These are phyloP conservation scores for Stemphylium beticola DNA, from an alignment of 2,329 filamentous ascomycete species.

Conservation along the genomic window DNA sequence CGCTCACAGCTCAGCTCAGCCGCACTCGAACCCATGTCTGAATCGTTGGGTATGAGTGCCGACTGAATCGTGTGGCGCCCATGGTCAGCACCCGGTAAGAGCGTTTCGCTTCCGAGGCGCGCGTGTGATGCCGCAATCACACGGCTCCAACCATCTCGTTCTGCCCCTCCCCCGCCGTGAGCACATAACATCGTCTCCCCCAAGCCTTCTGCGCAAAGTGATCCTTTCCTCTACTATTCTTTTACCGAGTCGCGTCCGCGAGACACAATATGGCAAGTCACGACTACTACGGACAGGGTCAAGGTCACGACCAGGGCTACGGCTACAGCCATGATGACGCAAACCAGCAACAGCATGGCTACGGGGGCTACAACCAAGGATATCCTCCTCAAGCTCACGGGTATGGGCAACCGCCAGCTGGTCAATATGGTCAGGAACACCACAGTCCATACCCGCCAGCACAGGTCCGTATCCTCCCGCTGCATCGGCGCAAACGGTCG, in stretches of 20 bases:
- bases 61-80: constrained; percentile 19
- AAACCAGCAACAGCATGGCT: constrained; percentile 33
- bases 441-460: constrained; percentile 21
- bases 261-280: constrained; percentile 30
- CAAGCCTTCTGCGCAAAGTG: constrained; percentile 8
- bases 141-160: constrained; percentile 19
- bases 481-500: constrained; percentile 15
- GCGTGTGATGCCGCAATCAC: constrained; percentile 31
- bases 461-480: constrained; percentile 24
- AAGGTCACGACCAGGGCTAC: constrained; percentile 24
- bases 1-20: constrained; percentile 29
- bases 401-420: constrained; percentile 36
- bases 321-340: constrained; percentile 34
- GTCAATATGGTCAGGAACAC: constrained; percentile 35
- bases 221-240: background rate
- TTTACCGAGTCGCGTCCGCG: background rate
- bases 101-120: constrained; percentile 25
- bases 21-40: constrained; percentile 20
- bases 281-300: constrained; percentile 45
- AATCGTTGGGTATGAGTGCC: constrained; percentile 16
- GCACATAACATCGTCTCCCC: constrained; percentile 18
- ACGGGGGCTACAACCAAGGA: constrained; percentile 31
- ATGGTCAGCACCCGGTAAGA: constrained; percentile 21
- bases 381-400: constrained; percentile 29
- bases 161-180: constrained; percentile 30